Base-by-base conservation (phyloP, 139 green algal genomes). In the Chlamydomonas urium region DNA sequence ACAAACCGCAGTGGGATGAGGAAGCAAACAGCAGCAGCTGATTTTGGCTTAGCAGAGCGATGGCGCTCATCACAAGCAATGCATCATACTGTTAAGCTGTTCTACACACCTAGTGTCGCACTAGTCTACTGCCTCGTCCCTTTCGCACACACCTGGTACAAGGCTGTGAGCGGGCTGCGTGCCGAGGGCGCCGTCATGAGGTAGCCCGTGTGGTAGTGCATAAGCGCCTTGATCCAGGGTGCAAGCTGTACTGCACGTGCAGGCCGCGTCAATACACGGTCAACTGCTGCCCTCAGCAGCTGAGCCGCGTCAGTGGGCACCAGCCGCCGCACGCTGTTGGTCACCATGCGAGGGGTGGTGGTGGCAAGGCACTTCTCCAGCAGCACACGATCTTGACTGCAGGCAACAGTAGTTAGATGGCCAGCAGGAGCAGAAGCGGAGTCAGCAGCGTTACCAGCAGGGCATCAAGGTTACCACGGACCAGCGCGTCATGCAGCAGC, bases 131-230 rank as follows among this genome's bases (percentile, higher is more conserved):
- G n/a, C n/a, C n/a, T n/a, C n/a, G n/a, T n/a, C n/a, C n/a, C n/a
- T n/a, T n/a, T n/a, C n/a, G n/a, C n/a, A n/a, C 56, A 31, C 23
- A 68, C 60, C 63, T 71, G 72, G 53, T 73, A 78, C 38, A 78
- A n/a, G 1, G 65, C 53, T 2, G 65, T 71, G 2, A 78, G 50
- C 2, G 73, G 73, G 14, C 36, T 65, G 48, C 73, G 76, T 32
- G 76, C 73, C 2, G 73, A 85, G 2, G 85, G 87, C 1, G 85
- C 81, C 14, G 78, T 67, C 79, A 90, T 88, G 42, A 94, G 77
- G 78, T 91, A 91, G 24, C 80, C 87, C 17, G 89, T 85, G 76
- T 94, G 89, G 56, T 86, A 67, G 56, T 88, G 67, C 66, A 93
- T 76, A 66, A 88, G 63, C 1, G 86, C 79, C 19, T 81, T 79